Percentiles rank a stretch among this genome's conserved stretches.
Conservation (phyloP, 2,329 filamentous ascomycete species). For the Colletotrichum somersetense region DNA sequence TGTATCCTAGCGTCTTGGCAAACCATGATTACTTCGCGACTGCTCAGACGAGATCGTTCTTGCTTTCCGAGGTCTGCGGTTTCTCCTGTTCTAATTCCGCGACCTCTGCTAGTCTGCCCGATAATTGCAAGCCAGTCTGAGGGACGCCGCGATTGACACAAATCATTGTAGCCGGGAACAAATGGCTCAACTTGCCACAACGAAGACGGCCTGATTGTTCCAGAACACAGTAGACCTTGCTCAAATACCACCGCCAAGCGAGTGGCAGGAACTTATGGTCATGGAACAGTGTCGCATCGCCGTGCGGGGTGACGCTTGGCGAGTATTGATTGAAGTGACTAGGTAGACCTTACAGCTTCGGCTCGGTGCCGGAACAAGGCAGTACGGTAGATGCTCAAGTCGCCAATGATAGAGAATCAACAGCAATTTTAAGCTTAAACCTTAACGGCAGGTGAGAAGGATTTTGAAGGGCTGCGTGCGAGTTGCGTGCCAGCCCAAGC, state of each 20-base stretch:
- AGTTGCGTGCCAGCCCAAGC: conserved; percentile 16
- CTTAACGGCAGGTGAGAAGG: conserved; percentile 37
- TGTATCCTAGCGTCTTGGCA: not conserved
- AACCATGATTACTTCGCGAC: not conserved
- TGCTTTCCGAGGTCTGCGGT: not conserved
- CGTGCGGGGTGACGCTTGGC: conserved; percentile 12
- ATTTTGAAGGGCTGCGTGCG: conserved; percentile 28
- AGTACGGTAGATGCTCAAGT: not conserved
- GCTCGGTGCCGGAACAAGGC: conserved; percentile 11
- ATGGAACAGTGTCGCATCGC: conserved; percentile 4
- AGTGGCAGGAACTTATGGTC: not conserved
- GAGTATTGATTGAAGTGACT: too few relatives aligned
- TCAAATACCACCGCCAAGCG: not conserved
- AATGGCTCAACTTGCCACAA: not conserved
- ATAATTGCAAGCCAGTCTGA: not conserved
- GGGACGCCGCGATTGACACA: not conserved
- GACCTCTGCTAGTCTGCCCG: not conserved
- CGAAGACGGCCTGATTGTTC: not conserved
- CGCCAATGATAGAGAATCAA: not conserved
- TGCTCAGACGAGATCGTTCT: too few relatives aligned
- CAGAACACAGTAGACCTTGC: not conserved
- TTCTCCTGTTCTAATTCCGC: not conserved
- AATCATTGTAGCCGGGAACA: too few relatives aligned
- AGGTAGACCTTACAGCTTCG: conserved; percentile 20
- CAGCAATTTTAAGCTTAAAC: conserved; percentile 40